Evolutionary conservation across 2,329 filamentous ascomycete genomes (phyloP).

Genomic region (Trichophyton equinum): DNA sequence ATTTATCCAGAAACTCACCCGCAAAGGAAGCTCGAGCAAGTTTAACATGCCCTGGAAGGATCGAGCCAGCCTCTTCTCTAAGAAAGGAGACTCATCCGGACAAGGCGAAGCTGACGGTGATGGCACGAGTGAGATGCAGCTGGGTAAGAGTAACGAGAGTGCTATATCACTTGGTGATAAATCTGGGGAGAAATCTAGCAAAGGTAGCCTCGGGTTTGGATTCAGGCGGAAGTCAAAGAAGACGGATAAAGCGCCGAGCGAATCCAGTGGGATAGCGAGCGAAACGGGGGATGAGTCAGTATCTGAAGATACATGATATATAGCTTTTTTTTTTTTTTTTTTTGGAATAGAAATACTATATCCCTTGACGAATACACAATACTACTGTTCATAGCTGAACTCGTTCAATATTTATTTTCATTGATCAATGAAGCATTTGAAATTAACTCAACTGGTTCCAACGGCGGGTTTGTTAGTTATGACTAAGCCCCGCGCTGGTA

Average conservation of each 20-base stretch:
- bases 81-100: conserved; percentile 28
- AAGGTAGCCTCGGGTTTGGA: conserved; percentile 34
- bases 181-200: conserved; percentile 32
- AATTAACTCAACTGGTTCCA: too few species aligned
- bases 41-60: conserved; percentile 42
- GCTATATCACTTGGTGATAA: conserved; percentile 26
- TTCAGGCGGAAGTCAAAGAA: conserved; percentile 38
- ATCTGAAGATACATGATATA: conserved; percentile 20
- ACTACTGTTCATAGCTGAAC: not conserved
- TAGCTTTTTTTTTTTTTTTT: not conserved
- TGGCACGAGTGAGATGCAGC: conserved; percentile 26
- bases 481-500: not conserved
- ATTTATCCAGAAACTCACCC: conserved; percentile 40
- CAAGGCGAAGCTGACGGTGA: conserved; percentile 37
- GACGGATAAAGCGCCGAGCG: conserved; percentile 30
- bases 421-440: not conserved
- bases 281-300: conserved; percentile 33
- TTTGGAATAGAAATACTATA: not conserved
- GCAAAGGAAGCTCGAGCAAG: conserved; percentile 40
- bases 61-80: conserved; percentile 35
- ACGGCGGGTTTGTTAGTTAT: not conserved
- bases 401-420: not conserved
- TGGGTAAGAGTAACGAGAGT: conserved; percentile 35
- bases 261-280: conserved; percentile 30
- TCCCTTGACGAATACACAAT: not conserved